A percentile compares a stretch with the other conserved stretches of the same genome.
Conservation (phyloP, 176 grass and related monocot species). For the Avena insularis region DNA sequence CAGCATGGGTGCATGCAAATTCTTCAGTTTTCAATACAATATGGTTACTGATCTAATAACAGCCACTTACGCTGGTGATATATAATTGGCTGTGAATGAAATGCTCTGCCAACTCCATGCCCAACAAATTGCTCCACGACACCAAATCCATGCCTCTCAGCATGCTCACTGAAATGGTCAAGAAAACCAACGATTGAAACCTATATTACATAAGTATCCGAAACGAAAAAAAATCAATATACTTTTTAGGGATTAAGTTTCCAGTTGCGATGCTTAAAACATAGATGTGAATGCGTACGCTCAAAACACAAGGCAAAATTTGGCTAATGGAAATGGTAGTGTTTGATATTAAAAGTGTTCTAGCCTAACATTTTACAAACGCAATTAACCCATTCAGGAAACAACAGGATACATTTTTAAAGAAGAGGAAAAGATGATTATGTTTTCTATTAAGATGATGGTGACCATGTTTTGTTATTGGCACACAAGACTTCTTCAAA, state of each 20-base stretch:
- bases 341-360: neutral
- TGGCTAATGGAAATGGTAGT: neutral
- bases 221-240: neutral
- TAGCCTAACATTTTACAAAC: neutral
- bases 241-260: neutral
- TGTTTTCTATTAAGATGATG: neutral
- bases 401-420: neutral
- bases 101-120: conserved; percentile 83
- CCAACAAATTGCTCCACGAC: conserved; percentile 91
- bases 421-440: neutral
- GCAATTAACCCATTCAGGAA: neutral
- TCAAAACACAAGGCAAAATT: conserved; percentile 15
- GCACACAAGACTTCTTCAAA: neutral
- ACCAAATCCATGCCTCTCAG: conserved; percentile 69
- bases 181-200: neutral
- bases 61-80: conserved; percentile 77
- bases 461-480: neutral
- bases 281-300: neutral
- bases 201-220: neutral
- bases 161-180: conserved; percentile 68
- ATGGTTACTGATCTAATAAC: neutral
- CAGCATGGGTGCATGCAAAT: neutral
- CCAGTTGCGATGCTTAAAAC: neutral
- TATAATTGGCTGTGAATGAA: conserved; percentile 92
- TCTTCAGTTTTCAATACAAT: neutral